Evolutionary conservation across 1,284 basidiomycete species (phyloP), one percentile per base, ranked within the genome.

Genomic region (Sporisorium exsertum): DNA sequence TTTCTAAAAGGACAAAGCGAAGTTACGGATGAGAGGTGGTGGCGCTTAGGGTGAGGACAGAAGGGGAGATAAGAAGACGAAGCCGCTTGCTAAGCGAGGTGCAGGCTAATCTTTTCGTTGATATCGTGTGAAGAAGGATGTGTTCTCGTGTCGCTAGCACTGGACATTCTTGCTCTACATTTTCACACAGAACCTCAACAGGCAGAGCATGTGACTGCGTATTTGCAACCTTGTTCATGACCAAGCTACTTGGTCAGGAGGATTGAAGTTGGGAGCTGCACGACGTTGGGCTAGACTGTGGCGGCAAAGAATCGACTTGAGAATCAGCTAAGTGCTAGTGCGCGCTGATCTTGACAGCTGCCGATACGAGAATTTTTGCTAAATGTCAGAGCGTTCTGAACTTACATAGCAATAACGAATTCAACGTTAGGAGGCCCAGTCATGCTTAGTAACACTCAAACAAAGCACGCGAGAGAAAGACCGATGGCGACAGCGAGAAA

Each of bases 391-490:
- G 33, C 33, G 12, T 35, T 12, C 13, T 12, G 33, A 35, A 15
- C 12, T 35, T 3, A 35, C 33, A 37, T 8, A 15, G 15, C 8
- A 37, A 9, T 3, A 15, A 37, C 6, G 13, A 37, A 37, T 8
- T 8, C 8, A 9, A 37, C 45, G 20, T 10, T n/a, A 3, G 10
- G 4, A 15, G 13, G 35, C 40, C 1, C 18, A 8, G 65, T 69
- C 56, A 69, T 12, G 66, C 60, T 69, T 63, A 63, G 37, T 55
- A 47, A 62, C 20, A 24, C 1, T 12, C 5, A 53, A 13, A 20
- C 40, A 20, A 64, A 71, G 68, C 68, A 71, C 68, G 68, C 58
- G 68, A 71, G 33, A 9, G 8, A 15, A 9, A 13, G 13, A 12
- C 7, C 16, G 4, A 40, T 40, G 16, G 68, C 58, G 68, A 71